These are phyloP conservation scores for Krasilnikovozyma curviuscula DNA, from an alignment of 768 basidiomycete genomes.

Conservation along the genomic window DNA sequence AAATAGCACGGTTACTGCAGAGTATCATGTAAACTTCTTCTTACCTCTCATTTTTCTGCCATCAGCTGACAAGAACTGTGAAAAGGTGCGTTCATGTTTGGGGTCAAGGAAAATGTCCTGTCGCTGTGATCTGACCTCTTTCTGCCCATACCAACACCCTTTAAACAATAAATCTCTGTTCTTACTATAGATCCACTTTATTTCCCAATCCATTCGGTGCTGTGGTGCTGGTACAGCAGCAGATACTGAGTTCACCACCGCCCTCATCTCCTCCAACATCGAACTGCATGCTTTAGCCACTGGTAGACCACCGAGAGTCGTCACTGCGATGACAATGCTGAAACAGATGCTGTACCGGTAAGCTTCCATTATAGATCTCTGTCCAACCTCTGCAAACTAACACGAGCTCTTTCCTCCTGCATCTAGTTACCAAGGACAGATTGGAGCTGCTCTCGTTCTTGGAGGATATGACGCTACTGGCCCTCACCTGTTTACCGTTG, in stretches of 20 bases:
- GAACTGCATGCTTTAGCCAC: conserved; percentile 79
- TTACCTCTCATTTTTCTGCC: not conserved
- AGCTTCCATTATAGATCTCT: no score
- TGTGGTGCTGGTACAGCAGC: conserved; percentile 99
- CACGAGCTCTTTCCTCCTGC: no score
- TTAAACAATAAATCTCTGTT: not conserved
- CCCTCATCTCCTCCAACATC: conserved; percentile 87
- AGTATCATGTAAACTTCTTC: not conserved
- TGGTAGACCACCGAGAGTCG: conserved; percentile 76
- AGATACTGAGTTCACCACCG: conserved; percentile 87
- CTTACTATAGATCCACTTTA: conserved; percentile 67
- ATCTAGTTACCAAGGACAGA: conserved; percentile 66
- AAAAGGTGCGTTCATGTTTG: conserved; percentile 72
- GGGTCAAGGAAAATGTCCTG: no score
- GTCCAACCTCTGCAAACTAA: no score
- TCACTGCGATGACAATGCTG: conserved; percentile 97
- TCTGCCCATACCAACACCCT: not conserved
- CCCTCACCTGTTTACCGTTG: conserved; percentile 84
- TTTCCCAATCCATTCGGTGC: conserved; percentile 85
- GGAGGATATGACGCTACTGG: conserved; percentile 92
- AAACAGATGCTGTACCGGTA: conserved; percentile 90
- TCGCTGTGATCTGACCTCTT: not conserved
- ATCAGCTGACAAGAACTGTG: conserved; percentile 93
- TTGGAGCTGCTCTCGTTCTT: conserved; percentile 88
- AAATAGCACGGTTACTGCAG: not conserved